Evolutionary conservation across 2,329 filamentous ascomycete species (phyloP).

Genomic region (Botrytis deweyae): DNA sequence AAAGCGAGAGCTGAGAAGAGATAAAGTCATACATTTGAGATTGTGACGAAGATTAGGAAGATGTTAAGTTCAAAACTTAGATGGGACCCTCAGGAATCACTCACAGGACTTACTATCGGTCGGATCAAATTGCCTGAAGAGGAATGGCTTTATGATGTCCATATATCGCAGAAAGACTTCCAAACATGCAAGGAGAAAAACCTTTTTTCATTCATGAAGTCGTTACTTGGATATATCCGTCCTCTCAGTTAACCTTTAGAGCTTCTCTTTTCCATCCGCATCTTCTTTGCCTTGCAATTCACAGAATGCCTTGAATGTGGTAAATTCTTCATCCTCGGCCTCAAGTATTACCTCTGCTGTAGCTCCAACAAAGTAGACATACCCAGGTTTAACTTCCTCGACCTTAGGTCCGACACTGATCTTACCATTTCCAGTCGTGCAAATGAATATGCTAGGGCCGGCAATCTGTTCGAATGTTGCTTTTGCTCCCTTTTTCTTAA

Average conservation of each 20-base stretch:
- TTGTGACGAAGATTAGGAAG: not conserved
- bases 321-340: slow-evolving; percentile 70
- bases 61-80: not conserved
- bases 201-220: slow-evolving; percentile 8
- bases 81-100: not conserved
- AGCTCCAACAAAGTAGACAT: slow-evolving; percentile 83
- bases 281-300: slow-evolving; percentile 60
- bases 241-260: slow-evolving; percentile 23
- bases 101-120: not conserved
- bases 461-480: slow-evolving; percentile 84
- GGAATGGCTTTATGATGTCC: not conserved
- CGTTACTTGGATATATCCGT: slow-evolving; percentile 1
- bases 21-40: slow-evolving; percentile 2
- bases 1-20: not conserved
- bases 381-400: slow-evolving; percentile 70
- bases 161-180: not conserved
- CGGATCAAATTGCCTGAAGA: not conserved
- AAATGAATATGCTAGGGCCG: slow-evolving; percentile 90
- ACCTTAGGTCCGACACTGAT: slow-evolving; percentile 83
- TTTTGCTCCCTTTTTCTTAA: slow-evolving; percentile 72
- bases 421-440: slow-evolving; percentile 77
- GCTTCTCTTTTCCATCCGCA: slow-evolving; percentile 32
- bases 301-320: slow-evolving; percentile 92
- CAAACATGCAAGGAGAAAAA: not conserved
- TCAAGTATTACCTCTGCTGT: slow-evolving; percentile 81